phyloP scores from a whole-genome alignment of 2,329 filamentous ascomycete species.

The Ascocoryne sarcoides region DNA sequence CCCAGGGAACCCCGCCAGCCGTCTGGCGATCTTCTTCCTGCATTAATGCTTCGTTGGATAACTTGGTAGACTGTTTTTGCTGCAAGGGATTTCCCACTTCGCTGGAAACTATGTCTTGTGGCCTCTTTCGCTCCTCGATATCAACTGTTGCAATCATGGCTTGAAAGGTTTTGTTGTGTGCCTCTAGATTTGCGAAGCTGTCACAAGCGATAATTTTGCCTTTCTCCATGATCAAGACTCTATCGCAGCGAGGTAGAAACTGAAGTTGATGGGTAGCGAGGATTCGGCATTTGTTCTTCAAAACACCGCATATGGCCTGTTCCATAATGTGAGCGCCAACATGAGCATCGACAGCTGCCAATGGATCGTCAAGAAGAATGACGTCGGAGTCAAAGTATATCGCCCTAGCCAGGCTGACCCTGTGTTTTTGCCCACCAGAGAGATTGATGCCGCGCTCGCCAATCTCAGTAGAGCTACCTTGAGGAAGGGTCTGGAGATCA shows the following conservation, averaged over 20 bases:
- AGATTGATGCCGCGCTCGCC: conserved; percentile 93
- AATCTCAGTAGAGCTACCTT: conserved; percentile 83
- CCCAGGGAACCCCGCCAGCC: conserved; percentile 54
- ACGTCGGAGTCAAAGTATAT: conserved; percentile 63
- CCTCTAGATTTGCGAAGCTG: conserved; percentile 84
- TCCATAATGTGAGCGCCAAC: conserved; percentile 78
- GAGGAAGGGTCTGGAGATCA: conserved; percentile 88
- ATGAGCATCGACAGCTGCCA: conserved; percentile 62
- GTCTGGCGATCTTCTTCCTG: conserved; percentile 56
- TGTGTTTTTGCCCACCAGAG: conserved; percentile 90
- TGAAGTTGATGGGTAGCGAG: conserved; percentile 93
- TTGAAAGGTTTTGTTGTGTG: conserved; percentile 69
- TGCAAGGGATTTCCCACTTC: too few species aligned
- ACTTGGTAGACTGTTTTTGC: too few species aligned
- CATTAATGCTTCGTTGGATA: conserved; percentile 64
- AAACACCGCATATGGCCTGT: conserved; percentile 79
- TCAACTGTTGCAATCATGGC: conserved; percentile 67
- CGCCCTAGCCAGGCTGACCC: conserved; percentile 83
- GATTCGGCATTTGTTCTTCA: conserved; percentile 83
- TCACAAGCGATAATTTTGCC: conserved; percentile 78
- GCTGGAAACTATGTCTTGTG: too few species aligned
- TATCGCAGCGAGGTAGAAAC: conserved; percentile 81
- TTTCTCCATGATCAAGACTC: conserved; percentile 87
- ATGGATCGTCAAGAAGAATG: conserved; percentile 60
- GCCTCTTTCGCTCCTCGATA: too few species aligned